These are phyloP conservation scores for Trichothecium sympodiale DNA, from an alignment of 2,329 filamentous ascomycete genomes.

Conservation along the genomic window DNA sequence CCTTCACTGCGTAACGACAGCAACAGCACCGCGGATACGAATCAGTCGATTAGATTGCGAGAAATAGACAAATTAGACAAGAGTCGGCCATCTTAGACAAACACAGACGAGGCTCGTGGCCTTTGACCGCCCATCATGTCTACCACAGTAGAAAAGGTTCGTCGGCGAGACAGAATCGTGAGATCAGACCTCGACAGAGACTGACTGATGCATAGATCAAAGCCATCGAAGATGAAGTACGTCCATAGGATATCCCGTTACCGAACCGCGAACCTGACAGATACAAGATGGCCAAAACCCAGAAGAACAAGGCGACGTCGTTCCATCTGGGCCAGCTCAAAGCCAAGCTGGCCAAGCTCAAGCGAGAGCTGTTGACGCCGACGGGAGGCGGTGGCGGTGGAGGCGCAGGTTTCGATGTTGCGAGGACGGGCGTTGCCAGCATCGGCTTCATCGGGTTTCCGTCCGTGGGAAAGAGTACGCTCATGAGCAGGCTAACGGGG, in stretches of 20 bases:
- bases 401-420: conserved; percentile 89
- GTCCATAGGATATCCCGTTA: conserved; percentile 16
- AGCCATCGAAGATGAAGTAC: conserved; percentile 87
- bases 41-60: too few relatives aligned
- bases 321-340: conserved; percentile 94
- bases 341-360: conserved; percentile 95
- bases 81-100: neutral
- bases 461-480: conserved; percentile 94
- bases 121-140: conserved; percentile 54
- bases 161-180: conserved; percentile 12
- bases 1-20: conserved; percentile 2
- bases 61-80: too few relatives aligned
- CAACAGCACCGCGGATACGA: conserved; percentile 6
- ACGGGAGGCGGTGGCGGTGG: conserved; percentile 73
- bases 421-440: conserved; percentile 91
- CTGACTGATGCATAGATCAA: conserved; percentile 58
- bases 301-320: conserved; percentile 94
- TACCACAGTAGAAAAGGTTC: conserved; percentile 93
- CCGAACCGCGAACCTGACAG: conserved; percentile 3
- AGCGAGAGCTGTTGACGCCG: conserved; percentile 87
- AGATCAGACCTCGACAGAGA: neutral
- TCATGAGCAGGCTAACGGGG: conserved; percentile 90
- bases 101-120: neutral
- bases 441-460: conserved; percentile 97
- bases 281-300: conserved; percentile 77